Conservation (phyloP, 441 rosid species). For the Aleurites moluccanus region DNA sequence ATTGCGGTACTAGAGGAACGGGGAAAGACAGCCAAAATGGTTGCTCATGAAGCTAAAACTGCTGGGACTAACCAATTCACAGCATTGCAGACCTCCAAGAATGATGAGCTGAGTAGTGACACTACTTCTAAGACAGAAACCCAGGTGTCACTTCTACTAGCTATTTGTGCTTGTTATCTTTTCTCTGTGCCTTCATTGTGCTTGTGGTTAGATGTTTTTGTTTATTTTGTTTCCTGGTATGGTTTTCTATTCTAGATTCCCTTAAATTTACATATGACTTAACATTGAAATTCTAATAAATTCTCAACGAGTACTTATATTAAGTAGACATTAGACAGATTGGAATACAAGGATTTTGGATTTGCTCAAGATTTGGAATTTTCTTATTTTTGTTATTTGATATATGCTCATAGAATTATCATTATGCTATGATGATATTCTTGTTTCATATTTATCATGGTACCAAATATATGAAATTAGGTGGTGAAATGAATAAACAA, state of each 20-base stretch:
- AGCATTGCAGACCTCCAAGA: conserved; percentile 34
- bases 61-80: conserved; percentile 39
- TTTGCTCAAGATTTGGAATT: neutral
- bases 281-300: neutral
- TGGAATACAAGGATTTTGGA: neutral
- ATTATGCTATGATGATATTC: neutral
- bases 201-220: neutral
- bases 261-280: neutral
- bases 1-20: conserved; percentile 73
- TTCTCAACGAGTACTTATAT: neutral
- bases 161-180: neutral
- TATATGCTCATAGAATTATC: neutral
- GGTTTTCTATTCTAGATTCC: neutral
- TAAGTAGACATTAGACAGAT: neutral
- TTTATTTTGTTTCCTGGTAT: no score
- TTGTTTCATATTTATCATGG: neutral
- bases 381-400: neutral
- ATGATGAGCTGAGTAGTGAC: conserved; percentile 37
- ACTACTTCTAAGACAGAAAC: conserved; percentile 35
- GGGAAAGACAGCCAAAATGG: conserved; percentile 45
- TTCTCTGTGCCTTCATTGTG: neutral
- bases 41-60: conserved; percentile 43
- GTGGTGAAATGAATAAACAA: conserved; percentile 3
- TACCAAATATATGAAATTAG: neutral
- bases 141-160: conserved; percentile 31